These are phyloP conservation scores for Brassica carinata DNA, from an alignment of 345 rosid genomes.

Conservation along the genomic window DNA sequence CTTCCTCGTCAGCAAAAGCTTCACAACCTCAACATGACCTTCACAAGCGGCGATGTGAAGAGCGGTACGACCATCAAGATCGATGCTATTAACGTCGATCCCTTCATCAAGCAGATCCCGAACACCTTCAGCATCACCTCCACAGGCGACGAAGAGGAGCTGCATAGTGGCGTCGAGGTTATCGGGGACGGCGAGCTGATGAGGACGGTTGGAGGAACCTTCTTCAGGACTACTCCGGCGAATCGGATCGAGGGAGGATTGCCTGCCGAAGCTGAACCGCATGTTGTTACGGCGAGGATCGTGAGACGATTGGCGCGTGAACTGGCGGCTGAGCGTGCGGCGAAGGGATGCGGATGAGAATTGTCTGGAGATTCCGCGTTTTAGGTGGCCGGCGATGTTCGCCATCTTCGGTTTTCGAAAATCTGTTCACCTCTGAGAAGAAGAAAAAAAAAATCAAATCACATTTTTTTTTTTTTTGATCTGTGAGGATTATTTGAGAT, in stretches of 20 bases:
- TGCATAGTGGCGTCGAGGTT: conserved; percentile 94
- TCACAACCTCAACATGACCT: conserved; percentile 84
- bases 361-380: conserved; percentile 77
- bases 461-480: conserved; percentile 34
- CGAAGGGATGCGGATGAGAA: conserved; percentile 76
- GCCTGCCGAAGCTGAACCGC: conserved; percentile 82
- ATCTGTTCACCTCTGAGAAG: conserved; percentile 1
- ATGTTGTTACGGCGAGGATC: conserved; percentile 72
- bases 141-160: conserved; percentile 76
- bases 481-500: conserved; percentile 33
- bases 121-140: conserved; percentile 76
- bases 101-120: conserved; percentile 82
- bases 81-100: conserved; percentile 83
- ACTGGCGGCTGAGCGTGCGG: conserved; percentile 56
- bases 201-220: conserved; percentile 36
- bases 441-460: not conserved
- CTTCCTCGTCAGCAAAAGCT: conserved; percentile 58
- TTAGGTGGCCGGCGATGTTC: conserved; percentile 54
- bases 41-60: conserved; percentile 96
- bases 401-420: conserved; percentile 44
- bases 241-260: conserved; percentile 83
- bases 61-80: conserved; percentile 92
- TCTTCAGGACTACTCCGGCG: conserved; percentile 50
- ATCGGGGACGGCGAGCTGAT: conserved; percentile 73
- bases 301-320: conserved; percentile 67